A percentile compares a stretch with the other conserved stretches of the same genome.
Evolutionary conservation across 2,329 filamentous ascomycete species (phyloP).

Genomic region (Catunica adiposa): DNA sequence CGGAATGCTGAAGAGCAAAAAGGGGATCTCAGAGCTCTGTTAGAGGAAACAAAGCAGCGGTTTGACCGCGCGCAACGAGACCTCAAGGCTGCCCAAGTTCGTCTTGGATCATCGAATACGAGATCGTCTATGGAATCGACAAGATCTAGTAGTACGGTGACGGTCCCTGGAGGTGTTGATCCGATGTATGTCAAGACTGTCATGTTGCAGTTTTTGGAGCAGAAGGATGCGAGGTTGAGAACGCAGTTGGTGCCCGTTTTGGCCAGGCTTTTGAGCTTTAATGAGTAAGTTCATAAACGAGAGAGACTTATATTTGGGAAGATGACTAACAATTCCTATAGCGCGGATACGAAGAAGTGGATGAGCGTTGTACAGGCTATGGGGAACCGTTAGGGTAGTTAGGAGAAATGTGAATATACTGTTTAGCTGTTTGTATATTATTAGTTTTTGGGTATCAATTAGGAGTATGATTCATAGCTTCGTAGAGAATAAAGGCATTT

Average conservation of each 20-base stretch:
- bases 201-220: conserved; percentile 63
- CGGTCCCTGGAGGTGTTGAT: conserved; percentile 25
- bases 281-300: conserved; percentile 39
- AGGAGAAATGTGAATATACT: not conserved
- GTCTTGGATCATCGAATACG: conserved; percentile 23
- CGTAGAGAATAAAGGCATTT: not conserved
- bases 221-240: conserved; percentile 60
- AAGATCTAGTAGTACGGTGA: conserved; percentile 16
- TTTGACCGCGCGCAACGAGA: conserved; percentile 68
- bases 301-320: not conserved
- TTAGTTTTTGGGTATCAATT: not conserved
- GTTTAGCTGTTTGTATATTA: not conserved
- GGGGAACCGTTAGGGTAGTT: conserved; percentile 12
- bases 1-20: conserved; percentile 73
- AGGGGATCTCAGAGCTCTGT: conserved; percentile 51
- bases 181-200: conserved; percentile 64
- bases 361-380: conserved; percentile 18
- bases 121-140: conserved; percentile 31
- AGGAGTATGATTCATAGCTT: not conserved
- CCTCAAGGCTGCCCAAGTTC: conserved; percentile 35
- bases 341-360: conserved; percentile 19
- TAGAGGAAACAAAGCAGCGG: conserved; percentile 62
- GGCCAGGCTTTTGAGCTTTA: conserved; percentile 59
- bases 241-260: conserved; percentile 63
- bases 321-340: conserved; percentile 16